Evolutionary conservation across 2,329 filamentous ascomycete genomes (phyloP).

Genomic region (Coniochaeta sp.): DNA sequence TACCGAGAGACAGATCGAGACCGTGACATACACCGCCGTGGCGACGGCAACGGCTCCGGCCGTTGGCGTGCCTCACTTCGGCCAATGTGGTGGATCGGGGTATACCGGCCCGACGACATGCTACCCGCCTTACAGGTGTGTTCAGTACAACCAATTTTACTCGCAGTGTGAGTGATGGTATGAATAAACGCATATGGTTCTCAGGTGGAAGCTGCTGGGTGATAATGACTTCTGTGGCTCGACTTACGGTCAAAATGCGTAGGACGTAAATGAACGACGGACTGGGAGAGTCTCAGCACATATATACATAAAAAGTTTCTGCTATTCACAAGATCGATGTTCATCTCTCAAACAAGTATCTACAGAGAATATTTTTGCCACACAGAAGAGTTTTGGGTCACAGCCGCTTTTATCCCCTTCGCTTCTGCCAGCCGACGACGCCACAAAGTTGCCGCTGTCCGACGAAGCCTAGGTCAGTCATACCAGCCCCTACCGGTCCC

Average conservation of each 20-base stretch:
- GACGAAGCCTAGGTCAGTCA: too few species aligned
- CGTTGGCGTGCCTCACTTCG: background rate
- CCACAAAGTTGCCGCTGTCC: too few species aligned
- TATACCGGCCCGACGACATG: background rate
- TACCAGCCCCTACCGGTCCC: background rate
- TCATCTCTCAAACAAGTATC: background rate
- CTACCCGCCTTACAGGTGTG: background rate
- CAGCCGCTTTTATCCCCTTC: background rate
- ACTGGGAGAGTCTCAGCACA: background rate
- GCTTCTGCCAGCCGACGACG: background rate
- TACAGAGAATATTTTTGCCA: background rate
- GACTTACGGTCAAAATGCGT: background rate
- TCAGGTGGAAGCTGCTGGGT: too few species aligned
- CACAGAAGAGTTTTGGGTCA: background rate
- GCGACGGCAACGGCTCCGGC: background rate
- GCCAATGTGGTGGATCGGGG: background rate
- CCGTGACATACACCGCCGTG: background rate
- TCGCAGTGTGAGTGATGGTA: background rate
- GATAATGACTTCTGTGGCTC: background rate
- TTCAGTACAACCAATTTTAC: background rate
- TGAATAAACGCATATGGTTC: background rate
- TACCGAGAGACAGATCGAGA: background rate
- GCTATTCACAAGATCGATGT: background rate
- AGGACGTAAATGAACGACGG: background rate
- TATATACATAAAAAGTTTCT: background rate